Evolutionary conservation across 169 alveolate species (phyloP).

Genomic region (Miamiensis avidus): DNA sequence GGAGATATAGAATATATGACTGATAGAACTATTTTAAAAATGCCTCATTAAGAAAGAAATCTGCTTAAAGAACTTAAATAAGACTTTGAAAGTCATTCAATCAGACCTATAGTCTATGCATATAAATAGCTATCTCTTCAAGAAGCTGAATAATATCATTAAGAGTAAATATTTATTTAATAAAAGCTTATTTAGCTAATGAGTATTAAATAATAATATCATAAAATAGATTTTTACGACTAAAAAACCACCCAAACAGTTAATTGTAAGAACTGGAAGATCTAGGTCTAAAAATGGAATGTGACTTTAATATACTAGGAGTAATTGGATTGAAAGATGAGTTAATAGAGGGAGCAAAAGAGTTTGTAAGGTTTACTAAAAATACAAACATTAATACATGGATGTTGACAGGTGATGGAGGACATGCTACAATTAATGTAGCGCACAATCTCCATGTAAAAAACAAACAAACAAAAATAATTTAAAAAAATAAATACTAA

Average conservation of each 20-base stretch:
- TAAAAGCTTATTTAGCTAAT: slow-evolving; percentile 55
- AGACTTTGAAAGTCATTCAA: background rate
- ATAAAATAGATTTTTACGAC: background rate
- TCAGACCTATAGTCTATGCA: slow-evolving; percentile 26
- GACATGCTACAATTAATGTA: slow-evolving; percentile 51
- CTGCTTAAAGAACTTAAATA: background rate
- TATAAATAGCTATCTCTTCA: slow-evolving; percentile 31
- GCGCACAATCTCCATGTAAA: slow-evolving; percentile 42
- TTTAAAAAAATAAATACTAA: background rate
- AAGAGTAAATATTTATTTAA: slow-evolving; percentile 35
- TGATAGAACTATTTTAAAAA: background rate
- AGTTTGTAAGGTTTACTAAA: slow-evolving; percentile 42
- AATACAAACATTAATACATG: slow-evolving; percentile 58
- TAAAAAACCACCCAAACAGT: background rate
- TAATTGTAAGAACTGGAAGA: slow-evolving; percentile 34
- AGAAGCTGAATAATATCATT: slow-evolving; percentile 42
- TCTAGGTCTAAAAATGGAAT: slow-evolving; percentile 59
- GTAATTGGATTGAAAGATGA: slow-evolving; percentile 60
- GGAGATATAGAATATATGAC: background rate
- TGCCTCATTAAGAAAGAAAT: background rate
- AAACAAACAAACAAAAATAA: background rate
- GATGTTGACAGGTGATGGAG: slow-evolving; percentile 67
- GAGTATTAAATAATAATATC: background rate
- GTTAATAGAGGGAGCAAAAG: slow-evolving; percentile 49
- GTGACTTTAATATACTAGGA: slow-evolving; percentile 53